Evolutionary conservation across 2,329 filamentous ascomycete species (phyloP).

Genomic region (Clathrospora elynae): DNA sequence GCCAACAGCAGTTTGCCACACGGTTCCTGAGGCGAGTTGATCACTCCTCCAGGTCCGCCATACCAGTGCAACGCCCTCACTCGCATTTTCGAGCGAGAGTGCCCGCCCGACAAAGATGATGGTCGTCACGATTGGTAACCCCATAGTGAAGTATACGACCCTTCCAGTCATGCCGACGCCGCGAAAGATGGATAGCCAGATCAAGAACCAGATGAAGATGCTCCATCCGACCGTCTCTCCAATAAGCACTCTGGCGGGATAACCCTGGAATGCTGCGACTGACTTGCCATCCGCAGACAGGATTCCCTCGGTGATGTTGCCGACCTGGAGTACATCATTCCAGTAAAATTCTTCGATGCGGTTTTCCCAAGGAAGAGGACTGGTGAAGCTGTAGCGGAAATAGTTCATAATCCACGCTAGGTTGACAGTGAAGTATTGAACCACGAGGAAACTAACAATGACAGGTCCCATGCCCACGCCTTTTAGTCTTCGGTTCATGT

Average conservation of each 20-base stretch:
- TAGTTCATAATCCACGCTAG: constrained; percentile 65
- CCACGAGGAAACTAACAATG: constrained; percentile 58
- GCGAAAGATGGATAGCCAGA: constrained; percentile 65
- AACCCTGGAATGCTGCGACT: constrained; percentile 54
- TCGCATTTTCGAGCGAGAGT: constrained; percentile 60
- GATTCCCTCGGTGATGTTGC: constrained; percentile 48
- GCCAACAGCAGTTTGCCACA: constrained; percentile 65
- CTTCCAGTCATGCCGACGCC: constrained; percentile 63
- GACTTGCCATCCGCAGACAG: constrained; percentile 44
- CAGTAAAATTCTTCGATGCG: constrained; percentile 60
- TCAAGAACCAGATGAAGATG: constrained; percentile 63
- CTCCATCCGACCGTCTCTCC: constrained; percentile 65
- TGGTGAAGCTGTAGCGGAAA: constrained; percentile 61
- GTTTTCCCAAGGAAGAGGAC: constrained; percentile 60
- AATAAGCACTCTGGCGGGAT: constrained; percentile 55
- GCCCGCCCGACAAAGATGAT: constrained; percentile 62
- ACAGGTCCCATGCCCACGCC: constrained; percentile 60
- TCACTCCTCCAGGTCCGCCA: constrained; percentile 57
- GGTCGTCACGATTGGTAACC: constrained; percentile 62
- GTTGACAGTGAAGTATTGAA: constrained; percentile 63
- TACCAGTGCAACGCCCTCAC: constrained; percentile 57
- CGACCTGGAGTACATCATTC: constrained; percentile 56
- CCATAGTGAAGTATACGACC: constrained; percentile 68
- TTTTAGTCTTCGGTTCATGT: constrained; percentile 59
- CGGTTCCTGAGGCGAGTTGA: constrained; percentile 56